Conservation (phyloP, 768 basidiomycete species). For the Lentinula raphanica region DNA sequence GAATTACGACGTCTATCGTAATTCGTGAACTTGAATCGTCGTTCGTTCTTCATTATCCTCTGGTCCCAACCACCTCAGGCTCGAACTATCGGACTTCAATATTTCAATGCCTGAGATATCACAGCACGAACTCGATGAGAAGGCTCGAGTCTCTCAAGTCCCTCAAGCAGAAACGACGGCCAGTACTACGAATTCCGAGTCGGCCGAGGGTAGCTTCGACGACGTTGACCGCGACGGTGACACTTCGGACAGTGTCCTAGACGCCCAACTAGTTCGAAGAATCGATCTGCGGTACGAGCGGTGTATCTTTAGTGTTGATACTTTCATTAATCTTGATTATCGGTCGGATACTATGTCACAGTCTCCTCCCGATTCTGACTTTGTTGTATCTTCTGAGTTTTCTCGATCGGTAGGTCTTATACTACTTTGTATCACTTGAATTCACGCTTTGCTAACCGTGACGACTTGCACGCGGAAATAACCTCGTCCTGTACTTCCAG, state of each 20-base stretch:
- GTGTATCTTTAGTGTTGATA: no score
- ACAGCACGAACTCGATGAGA: background rate
- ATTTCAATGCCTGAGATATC: background rate
- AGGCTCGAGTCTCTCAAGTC: no score
- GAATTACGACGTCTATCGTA: background rate
- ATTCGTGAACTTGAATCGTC: no score
- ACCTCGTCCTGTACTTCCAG: constrained; percentile 7
- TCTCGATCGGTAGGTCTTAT: constrained; percentile 23
- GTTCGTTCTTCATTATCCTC: no score
- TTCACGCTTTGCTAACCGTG: no score
- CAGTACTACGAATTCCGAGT: no score
- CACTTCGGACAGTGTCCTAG: constrained; percentile 10
- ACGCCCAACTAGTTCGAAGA: constrained; percentile 25
- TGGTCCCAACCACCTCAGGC: background rate
- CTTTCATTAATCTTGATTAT: background rate
- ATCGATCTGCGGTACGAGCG: constrained; percentile 23
- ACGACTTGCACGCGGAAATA: background rate
- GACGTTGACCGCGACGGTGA: no score
- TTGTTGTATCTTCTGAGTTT: constrained; percentile 36
- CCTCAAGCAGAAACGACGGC: no score
- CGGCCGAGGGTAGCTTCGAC: no score
- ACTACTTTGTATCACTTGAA: no score
- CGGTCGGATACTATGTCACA: constrained; percentile 8
- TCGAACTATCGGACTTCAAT: background rate
- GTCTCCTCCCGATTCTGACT: constrained; percentile 35